Percentiles rank a stretch among this genome's conserved stretches.
phyloP scores from a whole-genome alignment of 805 yeast genomes.

The Lipomyces sp. region DNA sequence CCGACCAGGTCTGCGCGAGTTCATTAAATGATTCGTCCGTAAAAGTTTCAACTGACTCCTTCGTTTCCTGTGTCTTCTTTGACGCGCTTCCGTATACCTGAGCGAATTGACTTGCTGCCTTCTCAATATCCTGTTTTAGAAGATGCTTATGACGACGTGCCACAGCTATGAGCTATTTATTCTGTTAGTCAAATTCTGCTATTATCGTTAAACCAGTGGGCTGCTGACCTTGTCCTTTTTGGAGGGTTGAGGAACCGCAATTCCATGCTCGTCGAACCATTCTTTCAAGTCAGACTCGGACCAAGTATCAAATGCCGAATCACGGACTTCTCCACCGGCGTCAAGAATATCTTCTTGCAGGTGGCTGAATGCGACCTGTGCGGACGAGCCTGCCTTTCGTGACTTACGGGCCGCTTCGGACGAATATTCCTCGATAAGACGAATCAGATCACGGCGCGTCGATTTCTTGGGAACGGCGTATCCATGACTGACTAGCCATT shows the following conservation, averaged over 20 bases:
- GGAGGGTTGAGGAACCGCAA: slow-evolving; percentile 29
- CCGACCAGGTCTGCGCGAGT: slow-evolving; percentile 37
- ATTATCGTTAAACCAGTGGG: too few relatives aligned
- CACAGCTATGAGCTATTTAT: slow-evolving; percentile 27
- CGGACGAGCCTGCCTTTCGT: neutral
- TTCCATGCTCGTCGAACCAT: slow-evolving; percentile 44
- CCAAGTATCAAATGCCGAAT: slow-evolving; percentile 43
- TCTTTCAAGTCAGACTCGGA: slow-evolving; percentile 42
- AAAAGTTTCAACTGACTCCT: slow-evolving; percentile 22
- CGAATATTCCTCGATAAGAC: slow-evolving; percentile 8
- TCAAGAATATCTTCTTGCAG: slow-evolving; percentile 39
- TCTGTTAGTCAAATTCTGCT: too few relatives aligned
- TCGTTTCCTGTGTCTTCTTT: slow-evolving; percentile 23
- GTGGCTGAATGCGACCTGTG: slow-evolving; percentile 32
- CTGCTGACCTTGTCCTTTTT: slow-evolving; percentile 14
- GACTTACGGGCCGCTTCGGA: neutral
- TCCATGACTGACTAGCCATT: slow-evolving; percentile 27
- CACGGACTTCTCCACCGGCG: slow-evolving; percentile 39
- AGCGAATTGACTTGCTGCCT: slow-evolving; percentile 19
- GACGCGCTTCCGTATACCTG: slow-evolving; percentile 12
- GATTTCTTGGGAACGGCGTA: slow-evolving; percentile 20
- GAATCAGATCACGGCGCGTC: slow-evolving; percentile 16
- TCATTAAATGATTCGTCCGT: slow-evolving; percentile 29
- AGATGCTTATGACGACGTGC: slow-evolving; percentile 38
- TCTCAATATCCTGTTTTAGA: slow-evolving; percentile 34